Evolutionary conservation across 2,329 filamentous ascomycete species (phyloP).

Genomic region (Trichoderma atroviride): DNA sequence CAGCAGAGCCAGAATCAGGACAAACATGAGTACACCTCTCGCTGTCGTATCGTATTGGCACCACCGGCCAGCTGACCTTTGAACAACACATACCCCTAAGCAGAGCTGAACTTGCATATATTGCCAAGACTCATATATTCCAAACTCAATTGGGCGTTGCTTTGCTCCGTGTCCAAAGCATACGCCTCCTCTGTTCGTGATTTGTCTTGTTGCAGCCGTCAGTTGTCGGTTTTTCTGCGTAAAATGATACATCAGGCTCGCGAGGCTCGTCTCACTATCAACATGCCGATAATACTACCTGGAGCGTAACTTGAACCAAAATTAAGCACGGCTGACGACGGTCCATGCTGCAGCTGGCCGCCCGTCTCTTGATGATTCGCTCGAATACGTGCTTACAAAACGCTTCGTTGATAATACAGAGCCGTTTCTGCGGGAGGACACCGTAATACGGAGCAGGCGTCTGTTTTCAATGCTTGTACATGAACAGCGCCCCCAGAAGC

Average conservation of each 20-base stretch:
- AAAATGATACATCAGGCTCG: conserved; percentile 29
- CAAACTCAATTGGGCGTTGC: background rate
- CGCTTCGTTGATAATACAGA: background rate
- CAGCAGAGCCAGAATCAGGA: background rate
- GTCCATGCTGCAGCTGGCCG: background rate
- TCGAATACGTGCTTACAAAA: conserved; percentile 3
- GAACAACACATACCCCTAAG: background rate
- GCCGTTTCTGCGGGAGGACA: background rate
- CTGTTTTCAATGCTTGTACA: background rate
- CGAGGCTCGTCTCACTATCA: conserved; percentile 22
- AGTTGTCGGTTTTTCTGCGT: conserved; percentile 27
- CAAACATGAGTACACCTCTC: background rate
- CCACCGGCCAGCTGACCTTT: background rate
- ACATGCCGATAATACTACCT: conserved; percentile 1
- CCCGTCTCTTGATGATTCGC: background rate
- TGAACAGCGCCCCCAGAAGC: conserved; percentile 2
- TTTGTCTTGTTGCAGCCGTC: conserved; percentile 22
- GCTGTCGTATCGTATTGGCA: background rate
- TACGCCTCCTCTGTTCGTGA: background rate
- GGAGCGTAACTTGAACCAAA: conserved; percentile 3
- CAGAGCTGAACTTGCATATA: background rate
- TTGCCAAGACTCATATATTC: background rate
- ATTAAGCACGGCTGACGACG: conserved; percentile 12
- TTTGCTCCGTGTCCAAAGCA: background rate
- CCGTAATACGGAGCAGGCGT: conserved; percentile 8